phyloP scores from a whole-genome alignment of 768 basidiomycete genomes.

The Trametes coccinea region DNA sequence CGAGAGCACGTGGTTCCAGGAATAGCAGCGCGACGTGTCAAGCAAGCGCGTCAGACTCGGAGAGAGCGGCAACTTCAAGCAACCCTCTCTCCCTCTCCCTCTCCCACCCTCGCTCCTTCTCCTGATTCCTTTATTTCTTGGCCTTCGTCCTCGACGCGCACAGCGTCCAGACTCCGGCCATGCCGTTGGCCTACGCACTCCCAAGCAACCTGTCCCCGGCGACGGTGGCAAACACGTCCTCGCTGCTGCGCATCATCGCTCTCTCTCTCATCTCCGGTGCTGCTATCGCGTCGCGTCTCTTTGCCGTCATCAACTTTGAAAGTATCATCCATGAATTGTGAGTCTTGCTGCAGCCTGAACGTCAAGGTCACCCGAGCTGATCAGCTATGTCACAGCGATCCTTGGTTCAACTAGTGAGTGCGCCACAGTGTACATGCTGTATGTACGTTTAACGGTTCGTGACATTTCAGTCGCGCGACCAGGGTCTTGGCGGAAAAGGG shows the following conservation, averaged over 20 bases:
- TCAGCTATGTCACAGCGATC: conserved; percentile 58
- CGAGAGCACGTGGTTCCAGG: conserved; percentile 15
- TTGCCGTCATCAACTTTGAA: conserved; percentile 97
- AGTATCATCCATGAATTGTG: conserved; percentile 99
- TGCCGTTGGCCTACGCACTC: conserved; percentile 61
- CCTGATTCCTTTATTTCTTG: background rate
- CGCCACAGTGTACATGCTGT: background rate
- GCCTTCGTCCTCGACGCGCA: conserved; percentile 14
- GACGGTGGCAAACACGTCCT: conserved; percentile 84
- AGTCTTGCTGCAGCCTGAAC: conserved; percentile 30
- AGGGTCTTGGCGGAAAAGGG: conserved; percentile 87
- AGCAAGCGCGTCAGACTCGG: conserved; percentile 6
- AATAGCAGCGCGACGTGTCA: conserved; percentile 25
- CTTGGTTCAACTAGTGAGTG: conserved; percentile 99
- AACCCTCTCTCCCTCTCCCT: conserved; percentile 1
- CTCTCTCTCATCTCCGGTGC: conserved; percentile 90
- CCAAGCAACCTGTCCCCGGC: conserved; percentile 67
- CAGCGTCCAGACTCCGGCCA: conserved; percentile 22
- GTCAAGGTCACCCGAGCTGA: background rate
- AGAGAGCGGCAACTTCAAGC: background rate
- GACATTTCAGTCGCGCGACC: conserved; percentile 76
- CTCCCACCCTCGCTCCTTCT: conserved; percentile 1
- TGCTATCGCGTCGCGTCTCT: conserved; percentile 93
- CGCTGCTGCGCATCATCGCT: conserved; percentile 87
- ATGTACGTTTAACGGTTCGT: background rate